Base-by-base conservation (phyloP, 169 alveolate species). In the Eimeria acervulina region DNA sequence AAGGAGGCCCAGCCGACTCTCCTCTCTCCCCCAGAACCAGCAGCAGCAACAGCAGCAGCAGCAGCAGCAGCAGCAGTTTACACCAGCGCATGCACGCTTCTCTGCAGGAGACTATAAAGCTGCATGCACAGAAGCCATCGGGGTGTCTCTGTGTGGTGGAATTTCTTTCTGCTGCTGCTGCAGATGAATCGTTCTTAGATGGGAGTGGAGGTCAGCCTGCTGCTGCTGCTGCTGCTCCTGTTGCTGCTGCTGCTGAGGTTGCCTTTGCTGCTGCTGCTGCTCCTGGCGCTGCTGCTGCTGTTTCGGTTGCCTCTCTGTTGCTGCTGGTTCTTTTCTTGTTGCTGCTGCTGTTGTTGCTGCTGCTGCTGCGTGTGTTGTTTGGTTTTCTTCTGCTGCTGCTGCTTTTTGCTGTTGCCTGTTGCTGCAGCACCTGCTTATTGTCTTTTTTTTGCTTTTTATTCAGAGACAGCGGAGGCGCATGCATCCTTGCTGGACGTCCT, bases 61-160 rank as follows among this genome's bases (percentile, higher is more conserved):
- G 59, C 59, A 51, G 59, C 2, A 51, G 59, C 59, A 1, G 59
- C 59, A 0, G 0, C 21, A 51, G 59, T 51, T 51, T 51, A 1
- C 59, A 51, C 2, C 31, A 78, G 63, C 66, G 66, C 31, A 36
- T 72, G 84, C 47, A 21, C 10, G 36, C 40, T 38, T 36, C 89
- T 47, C 31, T 78, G 63, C 66, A 38, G 4, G 89, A 26, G 89
- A 63, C 89, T 26, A 6, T 78, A 21, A 47, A 78, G 38, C 0
- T 6, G 55, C 89, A 78, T 19, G 61, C 63, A 19, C 21, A 31
- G 89, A 31, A 78, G 63, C 52, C 89, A 21, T 31, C 89, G 63
- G 89, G 89, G 89, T 78, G 66, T 78, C 89, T 78, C 36, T 78
- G 89, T 31, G 61, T 78, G 15, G 55, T 31, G 7, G 89, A 78